A percentile compares a stretch with the other conserved stretches of the same genome.
Evolutionary conservation across 768 basidiomycete species (phyloP).

Genomic region (Tricholoma bakamatsutake): DNA sequence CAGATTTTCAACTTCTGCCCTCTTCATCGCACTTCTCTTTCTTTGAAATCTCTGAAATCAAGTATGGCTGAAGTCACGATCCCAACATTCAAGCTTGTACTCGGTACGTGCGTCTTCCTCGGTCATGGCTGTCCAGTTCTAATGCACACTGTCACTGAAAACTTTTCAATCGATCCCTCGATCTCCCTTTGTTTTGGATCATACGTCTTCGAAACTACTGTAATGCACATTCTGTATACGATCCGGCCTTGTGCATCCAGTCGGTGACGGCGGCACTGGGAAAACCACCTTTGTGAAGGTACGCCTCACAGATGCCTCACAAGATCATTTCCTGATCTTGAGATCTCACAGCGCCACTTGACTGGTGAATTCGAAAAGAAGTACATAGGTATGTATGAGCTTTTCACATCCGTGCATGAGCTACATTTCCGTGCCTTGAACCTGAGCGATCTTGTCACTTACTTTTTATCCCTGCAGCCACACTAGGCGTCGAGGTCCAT

Average conservation of each 20-base stretch:
- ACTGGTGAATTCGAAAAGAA: slow-evolving; percentile 99
- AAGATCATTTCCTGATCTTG: slow-evolving; percentile 57
- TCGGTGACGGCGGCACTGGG: slow-evolving; percentile 95
- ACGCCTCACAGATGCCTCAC: slow-evolving; percentile 20
- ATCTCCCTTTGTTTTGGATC: slow-evolving; percentile 18
- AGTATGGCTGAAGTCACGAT: slow-evolving; percentile 34
- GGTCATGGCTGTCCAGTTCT: slow-evolving; percentile 14
- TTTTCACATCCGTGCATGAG: slow-evolving; percentile 2
- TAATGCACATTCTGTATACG: slow-evolving; percentile 5
- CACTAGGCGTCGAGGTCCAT: slow-evolving; percentile 99
- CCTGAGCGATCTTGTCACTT: slow-evolving; percentile 13
- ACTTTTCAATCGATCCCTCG: slow-evolving; percentile 50
- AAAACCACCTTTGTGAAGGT: slow-evolving; percentile 99
- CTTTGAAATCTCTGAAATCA: slow-evolving; percentile 8
- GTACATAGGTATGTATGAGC: slow-evolving; percentile 74
- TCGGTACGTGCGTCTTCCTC: slow-evolving; percentile 55
- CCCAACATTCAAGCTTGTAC: slow-evolving; percentile 98
- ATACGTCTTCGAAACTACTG: slow-evolving; percentile 11
- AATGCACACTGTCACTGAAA: slow-evolving; percentile 22
- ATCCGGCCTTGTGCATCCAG: slow-evolving; percentile 35
- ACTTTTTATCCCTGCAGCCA: slow-evolving; percentile 51
- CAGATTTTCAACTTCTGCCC: slow-evolving; percentile 23
- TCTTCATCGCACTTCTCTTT: slow-evolving; percentile 17
- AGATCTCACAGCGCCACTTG: slow-evolving; percentile 75
- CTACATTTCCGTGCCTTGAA: slow-evolving; percentile 11